Evolutionary conservation across 73 alveolate species (phyloP).

Genomic region (Tetrahymena malaccensis): DNA sequence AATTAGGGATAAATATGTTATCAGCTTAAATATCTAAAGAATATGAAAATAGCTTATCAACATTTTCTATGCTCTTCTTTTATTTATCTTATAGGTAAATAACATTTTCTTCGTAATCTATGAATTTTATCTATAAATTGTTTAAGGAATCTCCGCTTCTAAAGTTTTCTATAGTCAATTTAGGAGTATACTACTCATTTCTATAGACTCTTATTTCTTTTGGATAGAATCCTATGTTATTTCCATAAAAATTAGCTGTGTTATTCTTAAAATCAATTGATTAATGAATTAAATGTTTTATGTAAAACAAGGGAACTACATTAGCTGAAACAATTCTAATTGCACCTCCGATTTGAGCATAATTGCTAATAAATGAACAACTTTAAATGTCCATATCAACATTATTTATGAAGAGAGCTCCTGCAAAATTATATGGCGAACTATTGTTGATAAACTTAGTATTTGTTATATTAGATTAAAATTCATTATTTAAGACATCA

Average conservation of each 20-base stretch:
- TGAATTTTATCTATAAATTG: too few species aligned
- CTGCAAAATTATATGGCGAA: background rate
- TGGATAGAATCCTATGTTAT: background rate
- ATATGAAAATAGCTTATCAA: background rate
- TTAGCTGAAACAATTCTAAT: background rate
- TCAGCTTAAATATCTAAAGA: background rate
- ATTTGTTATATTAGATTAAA: background rate
- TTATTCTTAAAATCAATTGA: background rate
- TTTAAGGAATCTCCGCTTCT: background rate
- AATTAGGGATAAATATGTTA: background rate
- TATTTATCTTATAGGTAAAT: background rate
- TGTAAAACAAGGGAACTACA: background rate
- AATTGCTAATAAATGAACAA: background rate
- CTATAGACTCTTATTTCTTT: background rate
- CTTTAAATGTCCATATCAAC: background rate
- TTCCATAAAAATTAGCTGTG: background rate
- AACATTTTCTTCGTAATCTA: background rate
- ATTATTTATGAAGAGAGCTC: background rate
- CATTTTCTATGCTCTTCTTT: background rate
- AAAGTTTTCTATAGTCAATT: background rate
- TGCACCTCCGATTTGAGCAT: background rate
- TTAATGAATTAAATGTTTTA: background rate
- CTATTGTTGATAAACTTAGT: background rate
- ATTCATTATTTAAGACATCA: background rate
- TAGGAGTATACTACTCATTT: background rate